These are phyloP conservation scores for Ophiocordyceps australis DNA, from an alignment of 2,329 filamentous ascomycete species.

Conservation along the genomic window DNA sequence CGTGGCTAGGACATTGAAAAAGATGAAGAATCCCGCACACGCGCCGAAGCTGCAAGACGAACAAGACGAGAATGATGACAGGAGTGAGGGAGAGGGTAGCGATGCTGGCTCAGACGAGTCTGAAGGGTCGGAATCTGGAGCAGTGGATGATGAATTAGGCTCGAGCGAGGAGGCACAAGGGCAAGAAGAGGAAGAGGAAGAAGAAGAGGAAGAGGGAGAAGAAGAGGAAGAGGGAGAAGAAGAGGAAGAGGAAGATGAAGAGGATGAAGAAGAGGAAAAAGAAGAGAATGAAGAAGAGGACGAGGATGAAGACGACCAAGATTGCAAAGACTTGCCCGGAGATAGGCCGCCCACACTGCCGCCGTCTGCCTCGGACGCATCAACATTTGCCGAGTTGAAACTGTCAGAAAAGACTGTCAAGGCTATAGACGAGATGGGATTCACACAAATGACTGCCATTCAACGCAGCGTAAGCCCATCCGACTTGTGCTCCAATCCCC, in stretches of 20 bases:
- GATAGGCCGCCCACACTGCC: constrained; percentile 28
- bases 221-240: constrained; percentile 6
- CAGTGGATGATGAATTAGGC: too few species aligned
- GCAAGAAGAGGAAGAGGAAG: constrained; percentile 9
- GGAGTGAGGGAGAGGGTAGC: too few species aligned
- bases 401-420: constrained; percentile 78
- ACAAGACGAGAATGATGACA: constrained; percentile 9
- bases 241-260: constrained; percentile 6
- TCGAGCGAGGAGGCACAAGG: too few species aligned
- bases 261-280: constrained; percentile 4
- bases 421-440: constrained; percentile 81
- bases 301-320: constrained; percentile 12
- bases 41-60: constrained; percentile 10
- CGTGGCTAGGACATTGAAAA: constrained; percentile 9
- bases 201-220: constrained; percentile 11
- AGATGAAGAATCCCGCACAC: constrained; percentile 22
- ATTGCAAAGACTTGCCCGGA: constrained; percentile 16
- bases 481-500: too few species aligned
- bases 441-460: constrained; percentile 90
- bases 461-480: constrained; percentile 49
- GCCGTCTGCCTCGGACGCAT: constrained; percentile 40
- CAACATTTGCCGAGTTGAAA: constrained; percentile 64
- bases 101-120: too few species aligned
- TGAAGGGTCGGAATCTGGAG: too few species aligned
- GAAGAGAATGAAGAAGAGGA: constrained; percentile 7